Percentiles rank a stretch among this genome's conserved stretches.
Conservation (phyloP, 2,329 filamentous ascomycete genomes). For the Sporothrix mexicana region DNA sequence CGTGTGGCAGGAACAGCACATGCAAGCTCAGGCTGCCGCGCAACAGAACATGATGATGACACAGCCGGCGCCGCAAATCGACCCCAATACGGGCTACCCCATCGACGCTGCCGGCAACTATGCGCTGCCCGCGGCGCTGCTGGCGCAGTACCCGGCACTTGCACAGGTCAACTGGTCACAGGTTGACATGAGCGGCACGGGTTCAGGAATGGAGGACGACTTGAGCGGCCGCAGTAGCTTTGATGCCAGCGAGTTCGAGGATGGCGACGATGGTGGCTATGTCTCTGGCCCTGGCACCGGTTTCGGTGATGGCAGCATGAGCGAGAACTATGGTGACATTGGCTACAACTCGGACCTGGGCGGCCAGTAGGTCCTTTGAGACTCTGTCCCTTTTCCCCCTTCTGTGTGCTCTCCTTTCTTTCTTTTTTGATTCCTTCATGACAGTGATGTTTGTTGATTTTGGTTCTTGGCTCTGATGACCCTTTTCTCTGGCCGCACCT, state of each 20-base stretch:
- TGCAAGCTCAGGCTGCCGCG: slow-evolving; percentile 57
- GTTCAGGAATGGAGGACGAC: slow-evolving; percentile 75
- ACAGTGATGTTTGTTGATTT: slow-evolving; percentile 6
- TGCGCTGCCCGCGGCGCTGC: slow-evolving; percentile 80
- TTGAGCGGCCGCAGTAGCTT: slow-evolving; percentile 81
- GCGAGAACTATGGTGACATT: slow-evolving; percentile 61
- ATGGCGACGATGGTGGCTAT: slow-evolving; percentile 73
- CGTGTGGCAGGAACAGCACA: slow-evolving; percentile 73
- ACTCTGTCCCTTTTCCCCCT: background rate
- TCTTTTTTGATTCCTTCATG: slow-evolving; percentile 14
- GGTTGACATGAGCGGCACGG: slow-evolving; percentile 69
- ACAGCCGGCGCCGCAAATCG: slow-evolving; percentile 58
- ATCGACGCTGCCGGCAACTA: slow-evolving; percentile 65
- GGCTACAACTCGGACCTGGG: slow-evolving; percentile 62
- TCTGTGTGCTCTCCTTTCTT: slow-evolving; percentile 22
- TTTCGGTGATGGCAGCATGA: slow-evolving; percentile 62
- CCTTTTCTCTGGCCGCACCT: background rate
- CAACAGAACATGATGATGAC: slow-evolving; percentile 66
- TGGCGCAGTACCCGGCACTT: slow-evolving; percentile 93
- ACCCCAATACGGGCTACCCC: slow-evolving; percentile 63
- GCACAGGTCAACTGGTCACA: slow-evolving; percentile 83
- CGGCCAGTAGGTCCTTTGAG: slow-evolving; percentile 36
- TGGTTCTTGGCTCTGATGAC: slow-evolving; percentile 22
- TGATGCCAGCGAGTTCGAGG: slow-evolving; percentile 79
- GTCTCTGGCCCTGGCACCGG: slow-evolving; percentile 67